Conservation (phyloP, 768 basidiomycete genomes). For the Leccinum longicurvipes region DNA sequence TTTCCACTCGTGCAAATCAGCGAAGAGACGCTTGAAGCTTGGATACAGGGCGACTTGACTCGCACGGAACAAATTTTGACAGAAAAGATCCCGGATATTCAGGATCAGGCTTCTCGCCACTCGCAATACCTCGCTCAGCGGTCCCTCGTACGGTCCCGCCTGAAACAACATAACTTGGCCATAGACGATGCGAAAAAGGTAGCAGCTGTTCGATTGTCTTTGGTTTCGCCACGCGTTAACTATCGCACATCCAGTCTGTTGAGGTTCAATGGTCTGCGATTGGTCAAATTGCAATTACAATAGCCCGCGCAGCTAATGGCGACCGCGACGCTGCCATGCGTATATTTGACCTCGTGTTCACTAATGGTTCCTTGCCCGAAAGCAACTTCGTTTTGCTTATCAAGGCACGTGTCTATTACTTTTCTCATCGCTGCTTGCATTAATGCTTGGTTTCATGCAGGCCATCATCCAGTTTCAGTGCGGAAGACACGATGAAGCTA, state of each 20-base stretch:
- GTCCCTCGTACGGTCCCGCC: neutral
- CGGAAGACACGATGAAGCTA: neutral
- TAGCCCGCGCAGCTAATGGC: neutral
- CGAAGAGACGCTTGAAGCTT: neutral
- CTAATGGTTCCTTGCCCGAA: neutral
- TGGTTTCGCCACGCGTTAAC: neutral
- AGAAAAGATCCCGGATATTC: neutral
- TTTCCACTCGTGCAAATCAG: neutral
- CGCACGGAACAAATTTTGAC: neutral
- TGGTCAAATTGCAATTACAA: conserved; percentile 7
- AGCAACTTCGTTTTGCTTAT: conserved; percentile 8
- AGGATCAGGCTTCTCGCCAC: neutral
- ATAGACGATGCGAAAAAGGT: conserved; percentile 8
- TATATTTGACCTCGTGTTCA: conserved; percentile 13
- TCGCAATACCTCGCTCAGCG: neutral
- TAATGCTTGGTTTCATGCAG: neutral
- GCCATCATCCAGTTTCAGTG: conserved; percentile 8
- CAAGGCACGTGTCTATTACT: neutral
- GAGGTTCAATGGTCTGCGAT: conserved; percentile 4
- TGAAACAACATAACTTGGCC: neutral
- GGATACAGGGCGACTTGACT: neutral
- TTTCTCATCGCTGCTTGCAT: too few species aligned
- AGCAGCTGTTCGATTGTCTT: accelerated
- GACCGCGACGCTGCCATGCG: conserved; percentile 1
- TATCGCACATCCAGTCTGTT: neutral